phyloP scores from a whole-genome alignment of 495 filamentous ascomycete genomes.

The Penicillium ucsense region DNA sequence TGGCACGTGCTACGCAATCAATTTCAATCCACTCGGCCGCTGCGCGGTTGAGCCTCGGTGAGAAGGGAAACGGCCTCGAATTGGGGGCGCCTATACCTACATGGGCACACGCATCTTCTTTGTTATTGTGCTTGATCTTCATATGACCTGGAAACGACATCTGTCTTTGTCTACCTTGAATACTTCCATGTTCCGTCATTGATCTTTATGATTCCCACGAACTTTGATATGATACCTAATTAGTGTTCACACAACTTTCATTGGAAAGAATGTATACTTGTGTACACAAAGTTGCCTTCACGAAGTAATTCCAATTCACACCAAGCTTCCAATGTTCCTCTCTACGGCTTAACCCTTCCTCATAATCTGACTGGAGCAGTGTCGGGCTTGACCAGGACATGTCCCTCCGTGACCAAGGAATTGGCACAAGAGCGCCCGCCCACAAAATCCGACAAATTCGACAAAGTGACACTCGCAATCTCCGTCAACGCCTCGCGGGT shows the following conservation, averaged over 20 bases:
- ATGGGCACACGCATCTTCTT: neutral
- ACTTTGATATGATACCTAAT: neutral
- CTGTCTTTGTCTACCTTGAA: neutral
- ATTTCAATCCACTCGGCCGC: constrained; percentile 8
- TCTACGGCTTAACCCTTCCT: neutral
- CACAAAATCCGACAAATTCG: constrained; percentile 37
- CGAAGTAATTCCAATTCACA: too few relatives aligned
- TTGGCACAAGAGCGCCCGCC: constrained; percentile 19
- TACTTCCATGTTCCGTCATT: neutral
- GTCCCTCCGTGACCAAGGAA: constrained; percentile 25
- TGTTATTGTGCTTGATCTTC: neutral
- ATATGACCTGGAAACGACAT: neutral
- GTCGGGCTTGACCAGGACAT: constrained; percentile 18
- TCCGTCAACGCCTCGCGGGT: constrained; percentile 55
- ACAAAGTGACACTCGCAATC: constrained; percentile 52
- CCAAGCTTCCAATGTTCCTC: too few relatives aligned
- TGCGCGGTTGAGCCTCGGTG: constrained; percentile 2
- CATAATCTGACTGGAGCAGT: constrained; percentile 29
- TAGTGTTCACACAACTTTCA: neutral
- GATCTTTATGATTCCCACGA: neutral
- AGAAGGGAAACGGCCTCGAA: neutral
- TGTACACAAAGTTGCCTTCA: neutral
- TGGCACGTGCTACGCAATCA: constrained; percentile 12
- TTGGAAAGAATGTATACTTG: neutral
- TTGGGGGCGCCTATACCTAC: too few relatives aligned